Evolutionary conservation across 306 rosid species (phyloP).

Genomic region (Trichosanthes truncata): DNA sequence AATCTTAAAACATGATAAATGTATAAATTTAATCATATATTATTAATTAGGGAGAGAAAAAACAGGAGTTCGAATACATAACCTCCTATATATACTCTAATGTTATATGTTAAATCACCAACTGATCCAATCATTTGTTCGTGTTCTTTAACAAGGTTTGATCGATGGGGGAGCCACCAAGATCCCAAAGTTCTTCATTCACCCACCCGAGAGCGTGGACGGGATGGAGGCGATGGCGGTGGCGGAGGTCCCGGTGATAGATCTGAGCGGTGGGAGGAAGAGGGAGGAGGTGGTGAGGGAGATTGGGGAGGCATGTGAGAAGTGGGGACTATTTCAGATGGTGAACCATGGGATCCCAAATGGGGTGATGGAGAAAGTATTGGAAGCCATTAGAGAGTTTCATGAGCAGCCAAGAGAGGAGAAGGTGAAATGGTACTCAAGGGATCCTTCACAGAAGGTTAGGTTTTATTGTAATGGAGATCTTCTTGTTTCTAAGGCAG

Average conservation of each 20-base stretch:
- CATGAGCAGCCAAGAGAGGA: conserved; percentile 56
- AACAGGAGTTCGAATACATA: too few relatives aligned
- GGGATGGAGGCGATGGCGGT: background rate
- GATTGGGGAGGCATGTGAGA: conserved; percentile 46
- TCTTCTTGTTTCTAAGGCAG: conserved; percentile 48
- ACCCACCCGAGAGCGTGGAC: conserved; percentile 25
- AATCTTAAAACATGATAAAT: too few relatives aligned
- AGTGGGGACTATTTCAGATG: conserved; percentile 78
- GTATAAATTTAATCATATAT: too few relatives aligned
- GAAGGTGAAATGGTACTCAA: conserved; percentile 66
- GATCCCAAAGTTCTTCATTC: conserved; percentile 54
- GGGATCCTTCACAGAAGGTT: conserved; percentile 36
- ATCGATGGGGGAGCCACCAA: conserved; percentile 42
- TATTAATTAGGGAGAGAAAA: too few relatives aligned
- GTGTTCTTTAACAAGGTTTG: conserved; percentile 24
- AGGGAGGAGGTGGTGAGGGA: conserved; percentile 25
- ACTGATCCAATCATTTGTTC: too few relatives aligned
- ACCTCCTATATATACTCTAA: too few relatives aligned
- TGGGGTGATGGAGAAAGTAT: conserved; percentile 31
- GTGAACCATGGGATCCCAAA: conserved; percentile 57
- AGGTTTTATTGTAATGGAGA: conserved; percentile 63
- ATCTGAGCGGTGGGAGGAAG: conserved; percentile 32
- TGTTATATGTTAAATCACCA: too few relatives aligned
- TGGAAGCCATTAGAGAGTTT: conserved; percentile 33
- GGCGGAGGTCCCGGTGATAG: conserved; percentile 46